These are phyloP conservation scores for Agaricus subrufescens DNA, from an alignment of 768 basidiomycete genomes.

Conservation along the genomic window DNA sequence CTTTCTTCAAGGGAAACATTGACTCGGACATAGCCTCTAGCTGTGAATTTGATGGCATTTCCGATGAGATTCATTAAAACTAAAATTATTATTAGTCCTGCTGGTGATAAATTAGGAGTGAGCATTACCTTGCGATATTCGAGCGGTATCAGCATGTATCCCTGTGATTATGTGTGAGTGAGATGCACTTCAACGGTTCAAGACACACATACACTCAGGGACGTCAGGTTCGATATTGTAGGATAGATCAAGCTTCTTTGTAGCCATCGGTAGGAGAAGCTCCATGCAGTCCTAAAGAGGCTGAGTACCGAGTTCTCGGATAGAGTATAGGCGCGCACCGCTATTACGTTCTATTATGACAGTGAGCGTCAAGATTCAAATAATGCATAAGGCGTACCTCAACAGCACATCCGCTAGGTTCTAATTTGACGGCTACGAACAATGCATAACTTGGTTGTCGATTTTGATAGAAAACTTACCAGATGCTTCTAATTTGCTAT, in stretches of 20 bases:
- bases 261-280: constrained; percentile 67
- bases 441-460: neutral
- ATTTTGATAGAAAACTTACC: constrained; percentile 27
- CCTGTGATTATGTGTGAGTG: constrained; percentile 26
- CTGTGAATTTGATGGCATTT: constrained; percentile 74
- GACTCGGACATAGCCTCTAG: constrained; percentile 57
- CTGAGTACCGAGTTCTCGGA: constrained; percentile 4
- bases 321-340: constrained; percentile 33
- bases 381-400: constrained; percentile 35
- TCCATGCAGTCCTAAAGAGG: constrained; percentile 66
- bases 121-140: constrained; percentile 61
- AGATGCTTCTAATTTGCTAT: constrained; percentile 75
- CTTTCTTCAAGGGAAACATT: constrained; percentile 49
- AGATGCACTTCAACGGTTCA: neutral
- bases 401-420: constrained; percentile 59
- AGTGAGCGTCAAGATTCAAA: neutral
- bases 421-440: constrained; percentile 58
- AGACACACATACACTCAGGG: constrained; percentile 45
- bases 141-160: constrained; percentile 70
- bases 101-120: neutral
- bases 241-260: constrained; percentile 68
- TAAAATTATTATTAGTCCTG: constrained; percentile 17
- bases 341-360: constrained; percentile 50
- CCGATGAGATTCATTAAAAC: constrained; percentile 77
- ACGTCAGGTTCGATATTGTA: constrained; percentile 68